These are phyloP conservation scores for Kazachstania bromeliacearum DNA, from an alignment of 805 yeast genomes.

Conservation along the genomic window DNA sequence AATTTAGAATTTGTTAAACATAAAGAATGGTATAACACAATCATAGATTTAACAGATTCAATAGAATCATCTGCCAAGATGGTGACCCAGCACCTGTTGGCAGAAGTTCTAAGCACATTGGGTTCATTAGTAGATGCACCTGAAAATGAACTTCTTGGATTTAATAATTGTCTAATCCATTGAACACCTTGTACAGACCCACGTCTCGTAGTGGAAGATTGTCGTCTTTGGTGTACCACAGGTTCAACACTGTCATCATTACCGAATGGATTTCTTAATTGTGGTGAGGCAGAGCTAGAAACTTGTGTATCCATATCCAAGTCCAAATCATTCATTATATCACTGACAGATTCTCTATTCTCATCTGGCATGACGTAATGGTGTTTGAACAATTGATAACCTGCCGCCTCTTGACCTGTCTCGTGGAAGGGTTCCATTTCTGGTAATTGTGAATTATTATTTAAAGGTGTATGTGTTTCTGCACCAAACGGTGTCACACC, in stretches of 20 bases:
- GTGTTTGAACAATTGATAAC: slow-evolving; percentile 19
- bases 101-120: not conserved
- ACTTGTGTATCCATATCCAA: slow-evolving; percentile 6
- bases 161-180: slow-evolving; percentile 25
- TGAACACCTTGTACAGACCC: slow-evolving; percentile 27
- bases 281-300: not conserved
- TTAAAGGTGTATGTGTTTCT: not conserved
- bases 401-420: not conserved
- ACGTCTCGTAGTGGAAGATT: slow-evolving; percentile 12
- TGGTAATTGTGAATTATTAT: not conserved
- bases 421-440: too few species aligned
- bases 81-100: slow-evolving; percentile 25
- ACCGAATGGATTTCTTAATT: slow-evolving; percentile 1
- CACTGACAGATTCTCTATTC: slow-evolving; percentile 15
- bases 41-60: slow-evolving; percentile 16
- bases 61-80: slow-evolving; percentile 15
- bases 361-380: slow-evolving; percentile 23
- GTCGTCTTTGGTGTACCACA: not conserved
- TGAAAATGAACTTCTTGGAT: slow-evolving; percentile 31
- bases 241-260: not conserved
- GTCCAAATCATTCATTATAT: slow-evolving; percentile 17
- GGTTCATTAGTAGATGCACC: slow-evolving; percentile 21
- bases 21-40: slow-evolving; percentile 21
- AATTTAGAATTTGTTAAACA: slow-evolving; percentile 16
- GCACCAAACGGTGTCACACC: not conserved